Evolutionary conservation across 192 early-diverging fungal genomes (phyloP), one percentile per base, ranked within the genome.

Genomic region (Jimgerdemannia lactiflua): DNA sequence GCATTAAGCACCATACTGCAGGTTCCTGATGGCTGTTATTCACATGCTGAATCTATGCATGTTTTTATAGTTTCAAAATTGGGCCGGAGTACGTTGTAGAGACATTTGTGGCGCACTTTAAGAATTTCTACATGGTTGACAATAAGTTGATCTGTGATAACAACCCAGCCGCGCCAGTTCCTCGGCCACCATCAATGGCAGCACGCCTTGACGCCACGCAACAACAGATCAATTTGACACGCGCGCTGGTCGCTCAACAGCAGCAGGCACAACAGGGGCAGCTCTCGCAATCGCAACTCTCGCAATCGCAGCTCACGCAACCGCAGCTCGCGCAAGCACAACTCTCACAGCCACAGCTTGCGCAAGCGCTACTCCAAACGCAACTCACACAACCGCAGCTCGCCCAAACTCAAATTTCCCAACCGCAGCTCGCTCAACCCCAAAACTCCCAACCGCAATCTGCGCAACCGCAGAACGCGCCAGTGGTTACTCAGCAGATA

Each of bases 41-140:
- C n/a, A n/a, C n/a, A n/a, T n/a, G n/a, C n/a, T n/a, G n/a, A n/a
- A n/a, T n/a, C n/a, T n/a, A n/a, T 59, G 10, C 11, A 2, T 40
- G 11, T 17, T 43, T 42, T 63, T 11, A 17, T 59, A 82, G 80
- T 43, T 83, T 83, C 43, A 49, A 71, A 39, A 74, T 83, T 42
- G 81, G 81, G 4, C 81, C 81, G 39, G 78, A 79, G 6, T 79
- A 79, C 64, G 70, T 79, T 19, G 77, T 83, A 75, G 78, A 83
- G 29, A 79, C 77, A 42, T 83, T 79, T 54, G 64, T 77, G 3
- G 64, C 78, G 40, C 81, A 83, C 44, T 66, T 83, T 19, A 83
- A 83, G 42, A 77, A 75, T 19, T 73, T 74, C 3, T 83, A 79
- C 67, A 71, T 74, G 7, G 66, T 71, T 64, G 78, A 79, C 70